Evolutionary conservation across 139 green algal species (phyloP).

Genomic region (Edaphochlamys debaryana): DNA sequence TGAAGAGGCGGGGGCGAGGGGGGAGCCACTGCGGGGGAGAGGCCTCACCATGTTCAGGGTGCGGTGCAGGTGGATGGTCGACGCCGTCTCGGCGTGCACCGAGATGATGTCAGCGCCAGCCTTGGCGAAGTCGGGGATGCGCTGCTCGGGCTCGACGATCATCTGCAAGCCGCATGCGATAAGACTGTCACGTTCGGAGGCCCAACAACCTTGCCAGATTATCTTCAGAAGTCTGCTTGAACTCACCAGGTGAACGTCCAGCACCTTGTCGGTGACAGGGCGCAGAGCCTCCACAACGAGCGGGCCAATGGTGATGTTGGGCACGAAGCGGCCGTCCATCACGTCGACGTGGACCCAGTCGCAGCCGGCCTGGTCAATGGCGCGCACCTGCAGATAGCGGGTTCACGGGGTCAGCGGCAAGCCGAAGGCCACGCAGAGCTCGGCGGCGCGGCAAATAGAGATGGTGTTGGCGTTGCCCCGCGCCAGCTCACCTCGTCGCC

Average conservation of each 20-base stretch:
- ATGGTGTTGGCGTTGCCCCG: background rate
- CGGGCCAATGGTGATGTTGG: slow-evolving; percentile 99
- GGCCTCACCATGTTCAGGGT: slow-evolving; percentile 87
- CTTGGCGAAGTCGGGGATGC: slow-evolving; percentile 95
- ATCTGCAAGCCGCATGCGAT: slow-evolving; percentile 75
- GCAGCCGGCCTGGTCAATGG: slow-evolving; percentile 92
- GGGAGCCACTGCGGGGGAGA: too few relatives aligned
- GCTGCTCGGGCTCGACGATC: slow-evolving; percentile 99
- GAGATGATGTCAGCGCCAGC: slow-evolving; percentile 99
- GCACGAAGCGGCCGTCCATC: slow-evolving; percentile 96
- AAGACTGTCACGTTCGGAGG: too few relatives aligned
- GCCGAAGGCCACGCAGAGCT: background rate
- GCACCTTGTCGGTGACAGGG: slow-evolving; percentile 93
- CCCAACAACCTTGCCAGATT: background rate
- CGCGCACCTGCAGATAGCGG: slow-evolving; percentile 74
- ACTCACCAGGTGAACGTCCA: slow-evolving; percentile 94
- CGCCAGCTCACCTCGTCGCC: slow-evolving; percentile 89
- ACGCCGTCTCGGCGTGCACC: slow-evolving; percentile 89
- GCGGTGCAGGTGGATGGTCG: slow-evolving; percentile 98
- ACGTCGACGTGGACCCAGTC: slow-evolving; percentile 99
- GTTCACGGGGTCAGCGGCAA: background rate
- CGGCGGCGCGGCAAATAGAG: background rate
- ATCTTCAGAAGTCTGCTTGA: background rate
- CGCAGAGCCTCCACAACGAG: slow-evolving; percentile 96
- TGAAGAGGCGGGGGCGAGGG: too few relatives aligned